phyloP scores from a whole-genome alignment of 2,329 filamentous ascomycete species.

The Herpotrichia juniperi region DNA sequence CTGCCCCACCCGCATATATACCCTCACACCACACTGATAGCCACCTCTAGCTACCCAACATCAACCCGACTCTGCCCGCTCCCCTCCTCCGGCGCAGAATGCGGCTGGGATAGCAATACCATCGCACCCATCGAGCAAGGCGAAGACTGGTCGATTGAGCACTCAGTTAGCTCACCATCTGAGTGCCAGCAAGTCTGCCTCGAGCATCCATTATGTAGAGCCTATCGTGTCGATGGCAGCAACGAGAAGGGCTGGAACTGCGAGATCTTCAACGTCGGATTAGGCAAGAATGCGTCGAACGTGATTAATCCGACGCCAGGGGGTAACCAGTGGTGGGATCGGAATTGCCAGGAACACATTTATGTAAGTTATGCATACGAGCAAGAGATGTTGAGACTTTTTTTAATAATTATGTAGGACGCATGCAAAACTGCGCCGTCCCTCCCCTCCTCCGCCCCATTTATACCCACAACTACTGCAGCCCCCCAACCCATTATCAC shows the following conservation, averaged over 20 bases:
- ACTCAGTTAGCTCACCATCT: conserved; percentile 7
- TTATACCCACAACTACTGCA: conserved; percentile 8
- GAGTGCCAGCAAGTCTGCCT: conserved; percentile 26
- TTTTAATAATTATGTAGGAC: neutral
- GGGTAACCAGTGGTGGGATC: conserved; percentile 23
- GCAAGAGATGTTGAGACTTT: neutral
- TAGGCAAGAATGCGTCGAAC: conserved; percentile 17
- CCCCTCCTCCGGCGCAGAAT: conserved; percentile 19
- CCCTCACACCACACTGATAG: neutral
- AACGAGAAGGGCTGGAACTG: conserved; percentile 6
- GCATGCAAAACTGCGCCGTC: neutral
- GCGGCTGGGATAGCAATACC: conserved; percentile 20
- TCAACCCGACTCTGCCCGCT: conserved; percentile 18
- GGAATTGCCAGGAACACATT: conserved; percentile 16
- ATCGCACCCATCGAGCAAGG: conserved; percentile 17
- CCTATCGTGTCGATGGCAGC: conserved; percentile 14
- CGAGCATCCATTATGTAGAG: conserved; percentile 14
- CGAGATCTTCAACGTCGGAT: conserved; percentile 22
- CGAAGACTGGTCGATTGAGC: conserved; percentile 20
- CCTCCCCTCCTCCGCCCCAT: neutral
- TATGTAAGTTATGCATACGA: conserved; percentile 5
- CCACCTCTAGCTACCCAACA: conserved; percentile 19
- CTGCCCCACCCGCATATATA: neutral
- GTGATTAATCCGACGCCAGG: conserved; percentile 10
- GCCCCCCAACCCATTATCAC: conserved; percentile 10